Conservation (phyloP, 306 rosid genomes). For the Vigna mungo region DNA sequence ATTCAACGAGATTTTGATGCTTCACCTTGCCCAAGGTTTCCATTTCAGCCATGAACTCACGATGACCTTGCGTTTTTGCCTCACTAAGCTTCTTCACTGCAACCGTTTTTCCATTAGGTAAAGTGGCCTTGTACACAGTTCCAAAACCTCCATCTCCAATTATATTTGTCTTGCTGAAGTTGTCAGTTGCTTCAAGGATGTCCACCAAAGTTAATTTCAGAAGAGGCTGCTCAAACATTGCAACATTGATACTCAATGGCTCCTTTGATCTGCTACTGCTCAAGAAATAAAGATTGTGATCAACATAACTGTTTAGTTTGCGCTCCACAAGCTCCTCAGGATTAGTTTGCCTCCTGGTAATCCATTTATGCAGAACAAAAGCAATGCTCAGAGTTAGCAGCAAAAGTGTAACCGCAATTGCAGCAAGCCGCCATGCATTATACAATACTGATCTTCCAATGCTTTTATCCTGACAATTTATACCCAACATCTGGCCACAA, state of each 20-base stretch:
- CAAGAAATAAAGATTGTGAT: conserved; percentile 79
- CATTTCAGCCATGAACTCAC: conserved; percentile 97
- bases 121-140: conserved; percentile 92
- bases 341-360: conserved; percentile 60
- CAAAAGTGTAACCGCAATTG: conserved; percentile 55
- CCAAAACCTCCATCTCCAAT: conserved; percentile 99
- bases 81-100: conserved; percentile 97
- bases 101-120: conserved; percentile 75
- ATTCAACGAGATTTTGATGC: conserved; percentile 84
- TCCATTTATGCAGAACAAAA: conserved; percentile 62
- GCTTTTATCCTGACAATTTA: conserved; percentile 59
- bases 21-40: conserved; percentile 97
- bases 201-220: conserved; percentile 78
- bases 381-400: conserved; percentile 55
- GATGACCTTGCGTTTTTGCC: conserved; percentile 92
- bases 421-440: conserved; percentile 76
- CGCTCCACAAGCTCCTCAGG: conserved; percentile 66
- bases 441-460: conserved; percentile 58
- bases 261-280: conserved; percentile 96
- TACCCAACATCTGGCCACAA: conserved; percentile 73
- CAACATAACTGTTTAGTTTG: conserved; percentile 69
- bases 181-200: conserved; percentile 86
- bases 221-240: conserved; percentile 97
- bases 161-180: conserved; percentile 93
- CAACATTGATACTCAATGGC: conserved; percentile 88